Percentiles rank a stretch among this genome's conserved stretches.
Conservation (phyloP, 495 filamentous ascomycete genomes). For the Penicillium coprophilum region DNA sequence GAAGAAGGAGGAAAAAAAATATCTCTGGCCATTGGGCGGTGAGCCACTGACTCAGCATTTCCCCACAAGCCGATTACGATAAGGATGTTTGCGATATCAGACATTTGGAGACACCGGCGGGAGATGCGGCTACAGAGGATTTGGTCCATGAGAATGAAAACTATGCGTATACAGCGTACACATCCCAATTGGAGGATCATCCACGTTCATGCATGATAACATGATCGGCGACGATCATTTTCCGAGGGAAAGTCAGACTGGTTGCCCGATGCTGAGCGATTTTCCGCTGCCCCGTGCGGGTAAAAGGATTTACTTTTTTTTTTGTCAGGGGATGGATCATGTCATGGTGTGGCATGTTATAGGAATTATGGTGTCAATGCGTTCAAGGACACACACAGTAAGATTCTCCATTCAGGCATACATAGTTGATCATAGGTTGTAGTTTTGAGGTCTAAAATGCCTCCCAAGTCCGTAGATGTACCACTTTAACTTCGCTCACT, state of each 20-base stretch:
- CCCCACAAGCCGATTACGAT: constrained; percentile 15
- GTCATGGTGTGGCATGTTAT: neutral
- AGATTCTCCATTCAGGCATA: constrained; percentile 11
- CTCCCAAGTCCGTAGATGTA: constrained; percentile 5
- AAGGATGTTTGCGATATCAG: constrained; percentile 15
- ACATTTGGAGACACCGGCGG: constrained; percentile 1
- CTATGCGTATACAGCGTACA: neutral
- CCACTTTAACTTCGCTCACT: constrained; percentile 72
- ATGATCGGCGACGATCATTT: constrained; percentile 14
- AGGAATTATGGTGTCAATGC: neutral
- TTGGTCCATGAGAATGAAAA: neutral
- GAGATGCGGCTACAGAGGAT: constrained; percentile 2
- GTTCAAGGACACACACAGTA: neutral
- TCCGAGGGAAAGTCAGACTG: constrained; percentile 21
- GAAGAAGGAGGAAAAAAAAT: constrained; percentile 16
- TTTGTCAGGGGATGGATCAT: constrained; percentile 3
- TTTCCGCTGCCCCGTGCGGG: constrained; percentile 12
- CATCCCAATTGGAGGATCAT: neutral
- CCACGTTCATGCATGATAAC: neutral
- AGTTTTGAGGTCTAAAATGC: constrained; percentile 10
- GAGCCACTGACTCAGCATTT: constrained; percentile 28
- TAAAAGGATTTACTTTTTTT: neutral
- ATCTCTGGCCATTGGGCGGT: constrained; percentile 22
- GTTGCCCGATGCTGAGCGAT: constrained; percentile 15
- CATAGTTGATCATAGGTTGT: constrained; percentile 10